Base-by-base conservation (phyloP, 2,329 filamentous ascomycete species). In the Colletotrichum sp. region DNA sequence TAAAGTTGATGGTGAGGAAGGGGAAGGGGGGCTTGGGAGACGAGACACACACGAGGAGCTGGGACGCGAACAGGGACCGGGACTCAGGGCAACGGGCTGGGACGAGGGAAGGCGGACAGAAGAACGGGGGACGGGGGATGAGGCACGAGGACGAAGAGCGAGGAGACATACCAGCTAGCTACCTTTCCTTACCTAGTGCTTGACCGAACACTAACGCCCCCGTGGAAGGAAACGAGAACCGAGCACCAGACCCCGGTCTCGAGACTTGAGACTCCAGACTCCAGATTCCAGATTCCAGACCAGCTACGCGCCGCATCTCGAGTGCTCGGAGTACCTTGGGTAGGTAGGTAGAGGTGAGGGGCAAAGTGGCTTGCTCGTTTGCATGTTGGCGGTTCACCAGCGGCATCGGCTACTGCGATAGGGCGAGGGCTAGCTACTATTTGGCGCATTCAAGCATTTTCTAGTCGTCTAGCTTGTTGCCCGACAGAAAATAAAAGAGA, bases 391-490 rank as follows among this genome's bases (percentile, higher is more conserved):
- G 49, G 32, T 18, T 36, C 30, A 24, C 15, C 30, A 69, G 28
- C 21, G n/a, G 44, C 44, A 57, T 34, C 68, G 62, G 28, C 68
- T 24, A 63, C 30, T 62, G 59, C 32, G 67, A 26, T 32, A 69
- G 24, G 52, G 32, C 28, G 57, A 8, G 26, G 21, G 18, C 30
- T 75, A 68, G 69, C 55, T 39, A 72, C 36, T 44, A 12, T 44
- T 44, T 44, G 55, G 73, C 57, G 64, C 70, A 57, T 63, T 63
- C 63, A 68, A 75, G 63, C 63, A 72, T 75, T 68, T 72, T 26
- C 24, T 64, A 26, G n/a, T 21, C 16, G 18, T 15, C 24, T 16
- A 6, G 10, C 16, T 30, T 30, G 24, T 66, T 39, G 26, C 59
- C 18, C 60, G 13, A 32, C 10, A 28, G 26, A 26, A 34, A 34